Conservation (phyloP, 2,329 filamentous ascomycete species). For the Aureobasidium mangrovei region DNA sequence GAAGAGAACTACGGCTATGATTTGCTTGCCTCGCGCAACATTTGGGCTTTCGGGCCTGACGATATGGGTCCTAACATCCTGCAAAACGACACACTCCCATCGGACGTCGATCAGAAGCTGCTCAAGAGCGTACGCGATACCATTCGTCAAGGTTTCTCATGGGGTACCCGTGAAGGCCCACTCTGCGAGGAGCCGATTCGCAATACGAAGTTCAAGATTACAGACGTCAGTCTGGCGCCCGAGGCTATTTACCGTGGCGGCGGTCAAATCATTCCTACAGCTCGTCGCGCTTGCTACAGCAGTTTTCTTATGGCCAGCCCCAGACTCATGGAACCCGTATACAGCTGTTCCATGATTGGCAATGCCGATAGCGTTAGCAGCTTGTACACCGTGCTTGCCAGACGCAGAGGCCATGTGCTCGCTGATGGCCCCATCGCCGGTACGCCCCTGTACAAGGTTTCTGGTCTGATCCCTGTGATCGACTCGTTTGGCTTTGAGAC, state of each 20-base stretch:
- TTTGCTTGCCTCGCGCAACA: constrained; percentile 82
- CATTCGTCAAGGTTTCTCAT: constrained; percentile 91
- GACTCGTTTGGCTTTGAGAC: constrained; percentile 98
- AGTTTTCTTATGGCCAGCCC: constrained; percentile 96
- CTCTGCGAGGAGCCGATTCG: constrained; percentile 98
- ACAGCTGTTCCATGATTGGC: constrained; percentile 85
- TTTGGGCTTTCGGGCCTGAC: constrained; percentile 97
- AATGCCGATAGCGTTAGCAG: constrained; percentile 81
- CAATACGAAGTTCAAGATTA: constrained; percentile 95
- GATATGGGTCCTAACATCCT: constrained; percentile 92
- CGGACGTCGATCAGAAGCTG: constrained; percentile 88
- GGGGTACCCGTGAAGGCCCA: constrained; percentile 90
- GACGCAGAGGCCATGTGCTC: constrained; percentile 83
- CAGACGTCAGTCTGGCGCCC: constrained; percentile 74
- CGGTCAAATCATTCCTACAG: constrained; percentile 94
- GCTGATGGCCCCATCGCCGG: constrained; percentile 91
- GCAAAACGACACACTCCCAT: constrained; percentile 90
- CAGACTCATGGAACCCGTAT: constrained; percentile 92
- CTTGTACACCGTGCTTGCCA: constrained; percentile 83
- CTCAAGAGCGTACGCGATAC: constrained; percentile 82
- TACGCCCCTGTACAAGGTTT: constrained; percentile 86
- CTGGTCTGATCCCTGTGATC: constrained; percentile 87
- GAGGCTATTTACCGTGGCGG: constrained; percentile 93
- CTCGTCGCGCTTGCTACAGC: constrained; percentile 85
- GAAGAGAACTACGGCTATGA: constrained; percentile 97